Evolutionary conservation across 352 stramenopile genomes (phyloP).

Genomic region (Phytophthora constricta): DNA sequence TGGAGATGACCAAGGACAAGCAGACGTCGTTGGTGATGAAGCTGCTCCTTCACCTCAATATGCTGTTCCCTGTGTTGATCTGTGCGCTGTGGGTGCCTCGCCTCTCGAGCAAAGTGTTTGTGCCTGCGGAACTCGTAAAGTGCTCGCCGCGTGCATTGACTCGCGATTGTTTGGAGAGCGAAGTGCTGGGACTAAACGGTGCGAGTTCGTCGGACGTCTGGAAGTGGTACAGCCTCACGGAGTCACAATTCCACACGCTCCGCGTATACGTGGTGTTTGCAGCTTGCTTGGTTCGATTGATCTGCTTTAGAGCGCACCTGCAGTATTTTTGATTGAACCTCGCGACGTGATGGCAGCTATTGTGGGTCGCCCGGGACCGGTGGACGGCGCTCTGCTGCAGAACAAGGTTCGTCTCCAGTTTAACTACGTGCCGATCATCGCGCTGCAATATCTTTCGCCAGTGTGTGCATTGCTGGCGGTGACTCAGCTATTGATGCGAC

Average conservation of each 20-base stretch:
- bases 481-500: slow-evolving; percentile 58
- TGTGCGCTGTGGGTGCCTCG: slow-evolving; percentile 63
- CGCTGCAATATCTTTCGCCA: slow-evolving; percentile 80
- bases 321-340: slow-evolving; percentile 83
- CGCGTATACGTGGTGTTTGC: slow-evolving; percentile 62
- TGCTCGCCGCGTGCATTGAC: slow-evolving; percentile 50
- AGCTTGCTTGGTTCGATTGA: slow-evolving; percentile 52
- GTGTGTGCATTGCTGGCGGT: slow-evolving; percentile 48
- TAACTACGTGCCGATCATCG: slow-evolving; percentile 83
- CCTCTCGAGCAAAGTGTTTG: slow-evolving; percentile 53
- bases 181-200: slow-evolving; percentile 29
- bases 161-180: slow-evolving; percentile 61
- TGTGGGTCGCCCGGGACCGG: slow-evolving; percentile 51
- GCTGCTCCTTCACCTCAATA: slow-evolving; percentile 73
- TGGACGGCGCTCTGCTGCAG: slow-evolving; percentile 68
- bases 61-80: slow-evolving; percentile 66
- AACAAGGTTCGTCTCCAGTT: slow-evolving; percentile 82
- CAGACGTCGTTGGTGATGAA: slow-evolving; percentile 41
- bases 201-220: slow-evolving; percentile 24
- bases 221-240: slow-evolving; percentile 52
- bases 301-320: slow-evolving; percentile 69
- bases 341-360: slow-evolving; percentile 72
- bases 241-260: slow-evolving; percentile 61
- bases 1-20: slow-evolving; percentile 64
- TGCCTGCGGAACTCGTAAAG: slow-evolving; percentile 53